Evolutionary conservation across 192 early-diverging fungal species (phyloP).

Genomic region (Mortierella antarctica): DNA sequence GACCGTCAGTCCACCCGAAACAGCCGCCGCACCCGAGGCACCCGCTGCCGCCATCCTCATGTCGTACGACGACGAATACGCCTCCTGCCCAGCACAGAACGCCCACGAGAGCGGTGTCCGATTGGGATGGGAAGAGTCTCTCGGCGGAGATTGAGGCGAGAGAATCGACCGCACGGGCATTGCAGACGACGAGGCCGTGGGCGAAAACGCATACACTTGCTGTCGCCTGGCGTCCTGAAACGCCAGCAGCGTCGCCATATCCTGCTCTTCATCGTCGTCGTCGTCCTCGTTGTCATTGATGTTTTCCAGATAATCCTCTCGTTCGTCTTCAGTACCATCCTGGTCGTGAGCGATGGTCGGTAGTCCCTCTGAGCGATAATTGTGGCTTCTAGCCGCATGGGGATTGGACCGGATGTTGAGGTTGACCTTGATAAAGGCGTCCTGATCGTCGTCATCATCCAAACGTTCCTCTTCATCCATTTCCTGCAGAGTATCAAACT

Average conservation of each 20-base stretch:
- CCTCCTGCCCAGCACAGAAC: slow-evolving; percentile 17
- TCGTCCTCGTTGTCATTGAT: not conserved
- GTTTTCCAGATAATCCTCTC: not conserved
- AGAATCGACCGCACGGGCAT: slow-evolving; percentile 20
- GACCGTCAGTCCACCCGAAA: slow-evolving; percentile 22
- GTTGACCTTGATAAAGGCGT: slow-evolving; percentile 46
- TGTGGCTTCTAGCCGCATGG: not conserved
- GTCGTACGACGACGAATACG: slow-evolving; percentile 16
- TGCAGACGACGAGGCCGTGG: slow-evolving; percentile 13
- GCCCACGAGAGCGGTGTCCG: slow-evolving; percentile 36
- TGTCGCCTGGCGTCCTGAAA: slow-evolving; percentile 40
- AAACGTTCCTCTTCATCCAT: slow-evolving; percentile 23
- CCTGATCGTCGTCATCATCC: slow-evolving; percentile 30
- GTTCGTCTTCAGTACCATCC: not conserved
- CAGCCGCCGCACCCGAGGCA: not conserved
- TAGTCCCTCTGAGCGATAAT: not conserved
- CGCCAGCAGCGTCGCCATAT: slow-evolving; percentile 44
- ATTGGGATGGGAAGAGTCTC: not conserved
- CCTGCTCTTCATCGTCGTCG: slow-evolving; percentile 31
- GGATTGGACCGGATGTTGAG: slow-evolving; percentile 3
- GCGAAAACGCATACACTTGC: slow-evolving; percentile 23
- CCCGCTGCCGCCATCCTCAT: slow-evolving; percentile 25
- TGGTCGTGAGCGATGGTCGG: not conserved
- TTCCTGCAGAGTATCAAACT: slow-evolving; percentile 39
- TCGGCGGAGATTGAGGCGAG: slow-evolving; percentile 15